Conservation (phyloP, 2,329 filamentous ascomycete species). For the Sporothrix euskadiensis region DNA sequence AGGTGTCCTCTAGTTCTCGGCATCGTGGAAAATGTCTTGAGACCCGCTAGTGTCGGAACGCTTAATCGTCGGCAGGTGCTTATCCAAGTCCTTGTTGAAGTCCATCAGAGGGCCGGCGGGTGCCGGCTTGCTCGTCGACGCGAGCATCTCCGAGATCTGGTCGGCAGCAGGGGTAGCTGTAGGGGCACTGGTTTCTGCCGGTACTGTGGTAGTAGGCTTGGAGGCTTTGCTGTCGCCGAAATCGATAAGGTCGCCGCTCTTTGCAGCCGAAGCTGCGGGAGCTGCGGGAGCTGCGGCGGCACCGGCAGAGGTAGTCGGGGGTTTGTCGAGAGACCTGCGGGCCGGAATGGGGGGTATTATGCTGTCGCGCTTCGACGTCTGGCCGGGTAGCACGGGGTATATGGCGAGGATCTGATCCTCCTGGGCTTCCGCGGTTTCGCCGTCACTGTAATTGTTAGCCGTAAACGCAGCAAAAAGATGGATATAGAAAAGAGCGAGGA, state of each 20-base stretch:
- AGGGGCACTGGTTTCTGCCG: slow-evolving; percentile 18
- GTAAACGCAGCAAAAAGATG: background rate
- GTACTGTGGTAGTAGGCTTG: slow-evolving; percentile 23
- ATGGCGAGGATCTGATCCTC: slow-evolving; percentile 83
- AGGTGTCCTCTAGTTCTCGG: background rate
- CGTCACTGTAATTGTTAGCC: slow-evolving; percentile 45
- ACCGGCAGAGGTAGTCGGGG: background rate
- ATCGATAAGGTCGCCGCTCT: slow-evolving; percentile 55
- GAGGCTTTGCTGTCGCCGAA: slow-evolving; percentile 50
- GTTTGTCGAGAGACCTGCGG: slow-evolving; percentile 29
- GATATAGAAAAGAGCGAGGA: slow-evolving; percentile 23
- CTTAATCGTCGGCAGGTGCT: slow-evolving; percentile 46
- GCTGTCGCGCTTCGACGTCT: slow-evolving; percentile 58
- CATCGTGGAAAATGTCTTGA: slow-evolving; percentile 39
- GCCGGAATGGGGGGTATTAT: slow-evolving; percentile 54
- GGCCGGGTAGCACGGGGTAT: slow-evolving; percentile 79
- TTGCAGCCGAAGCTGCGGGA: slow-evolving; percentile 26
- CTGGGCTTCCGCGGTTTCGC: slow-evolving; percentile 65
- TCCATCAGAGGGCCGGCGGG: slow-evolving; percentile 55
- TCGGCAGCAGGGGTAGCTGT: slow-evolving; percentile 28
- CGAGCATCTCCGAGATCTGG: slow-evolving; percentile 40
- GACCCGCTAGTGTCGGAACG: slow-evolving; percentile 42
- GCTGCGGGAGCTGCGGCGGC: too few species aligned
- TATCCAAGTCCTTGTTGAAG: slow-evolving; percentile 57
- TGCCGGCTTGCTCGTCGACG: slow-evolving; percentile 50